Evolutionary conservation across 2,329 filamentous ascomycete genomes (phyloP), one percentile per base, ranked within the genome.

Genomic region (Aureobasidium mangrovei): DNA sequence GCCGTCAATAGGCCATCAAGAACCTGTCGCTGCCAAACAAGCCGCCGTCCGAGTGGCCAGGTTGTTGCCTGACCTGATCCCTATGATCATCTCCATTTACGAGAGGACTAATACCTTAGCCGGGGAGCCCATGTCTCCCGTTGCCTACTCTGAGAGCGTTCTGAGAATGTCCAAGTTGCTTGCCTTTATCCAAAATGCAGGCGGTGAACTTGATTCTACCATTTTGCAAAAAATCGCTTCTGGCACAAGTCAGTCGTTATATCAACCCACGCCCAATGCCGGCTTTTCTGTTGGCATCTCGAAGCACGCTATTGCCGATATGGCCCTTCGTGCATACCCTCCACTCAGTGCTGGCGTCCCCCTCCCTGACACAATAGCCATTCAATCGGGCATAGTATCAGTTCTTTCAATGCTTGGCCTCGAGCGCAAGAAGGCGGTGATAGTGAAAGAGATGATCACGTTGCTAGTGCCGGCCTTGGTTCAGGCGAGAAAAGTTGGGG

Each of bases 401-500:
- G 82, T 94, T n/a, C 74, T 96, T 7, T 86, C 88, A 0, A 77
- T 81, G 4, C 71, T 98, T 6, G 88, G 88, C 1, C 80, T 91
- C 57, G 82, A 90, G 56, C 81, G 93, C 55, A 97, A 96, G 71
- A 95, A 94, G 69, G 90, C 88, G 4, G 86, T 97, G 72, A 82
- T 96, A 0, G 79, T 95, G 62, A 84, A 88, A 61, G 90, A 96
- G 64, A 77, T 97, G 47, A 79, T 98, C 7, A 85, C 84, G 3
- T 83, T 90, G 12, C 76, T 97, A 39, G 88, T 94, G 51, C 85
- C 84, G 33, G 90, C 88, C 2, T 77, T 98, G 7, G 85, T 95
- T 4, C 89, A 96, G 69, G 93, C 93, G 12, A 81, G 93, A 38
- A 96, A 94, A 44, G 80, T 91, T 45, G 91, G 91, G 32, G 93